These are phyloP conservation scores for Eleusine indica DNA, from an alignment of 176 grass and related monocot genomes.

Conservation along the genomic window DNA sequence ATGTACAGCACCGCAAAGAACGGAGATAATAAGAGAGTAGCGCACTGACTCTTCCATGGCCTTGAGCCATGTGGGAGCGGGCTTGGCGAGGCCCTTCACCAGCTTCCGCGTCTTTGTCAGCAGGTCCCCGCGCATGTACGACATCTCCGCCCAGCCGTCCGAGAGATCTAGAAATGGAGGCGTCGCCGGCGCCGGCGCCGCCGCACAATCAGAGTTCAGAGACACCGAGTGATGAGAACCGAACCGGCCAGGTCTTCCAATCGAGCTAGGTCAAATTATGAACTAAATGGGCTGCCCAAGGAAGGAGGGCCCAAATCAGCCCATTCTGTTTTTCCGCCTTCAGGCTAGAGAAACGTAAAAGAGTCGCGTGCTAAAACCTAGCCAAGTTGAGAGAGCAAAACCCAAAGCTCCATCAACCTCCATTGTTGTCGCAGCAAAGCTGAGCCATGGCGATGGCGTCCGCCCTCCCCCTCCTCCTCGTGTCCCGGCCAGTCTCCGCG, in stretches of 20 bases:
- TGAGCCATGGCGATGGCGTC: conserved; percentile 42
- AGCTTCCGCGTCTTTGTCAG: conserved; percentile 49
- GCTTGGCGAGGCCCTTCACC: conserved; percentile 78
- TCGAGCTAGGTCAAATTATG: background rate
- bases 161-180: background rate
- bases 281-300: background rate
- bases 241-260: too few relatives aligned
- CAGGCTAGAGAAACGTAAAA: background rate
- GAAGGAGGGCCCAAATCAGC: background rate
- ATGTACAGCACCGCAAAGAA: background rate
- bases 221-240: background rate
- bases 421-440: background rate
- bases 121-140: too few relatives aligned
- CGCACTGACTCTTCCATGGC: conserved; percentile 78
- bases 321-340: background rate
- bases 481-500: background rate
- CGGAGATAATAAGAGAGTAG: background rate
- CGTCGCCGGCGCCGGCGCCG: background rate
- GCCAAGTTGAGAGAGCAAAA: background rate
- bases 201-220: too few relatives aligned
- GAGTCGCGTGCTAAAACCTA: background rate
- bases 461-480: conserved; percentile 38
- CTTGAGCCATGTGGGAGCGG: conserved; percentile 82
- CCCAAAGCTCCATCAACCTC: background rate
- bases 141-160: background rate